Conservation (phyloP, 2,329 filamentous ascomycete species). For the Arthrobotrys sphaeroides region DNA sequence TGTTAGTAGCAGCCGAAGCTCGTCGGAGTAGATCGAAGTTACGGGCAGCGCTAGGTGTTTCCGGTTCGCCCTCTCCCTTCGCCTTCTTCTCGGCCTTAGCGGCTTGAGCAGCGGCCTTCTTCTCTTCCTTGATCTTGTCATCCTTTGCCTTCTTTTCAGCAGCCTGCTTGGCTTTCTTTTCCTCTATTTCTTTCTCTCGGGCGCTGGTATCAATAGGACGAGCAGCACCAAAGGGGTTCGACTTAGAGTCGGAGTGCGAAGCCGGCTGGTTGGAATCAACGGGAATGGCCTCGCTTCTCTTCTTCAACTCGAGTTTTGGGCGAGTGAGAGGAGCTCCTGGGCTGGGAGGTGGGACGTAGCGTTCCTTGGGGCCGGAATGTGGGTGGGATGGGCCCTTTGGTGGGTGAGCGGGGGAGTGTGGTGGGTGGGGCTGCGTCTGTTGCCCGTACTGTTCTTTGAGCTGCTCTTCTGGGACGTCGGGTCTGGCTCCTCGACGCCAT, state of each 20-base stretch:
- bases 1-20: slow-evolving; percentile 64
- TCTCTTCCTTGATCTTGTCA: slow-evolving; percentile 69
- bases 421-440: slow-evolving; percentile 57
- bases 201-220: slow-evolving; percentile 92
- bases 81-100: slow-evolving; percentile 66
- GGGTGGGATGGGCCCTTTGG: slow-evolving; percentile 63
- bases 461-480: slow-evolving; percentile 68
- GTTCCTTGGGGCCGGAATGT: slow-evolving; percentile 72
- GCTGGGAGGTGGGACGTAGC: slow-evolving; percentile 63
- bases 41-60: slow-evolving; percentile 60
- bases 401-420: slow-evolving; percentile 58
- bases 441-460: slow-evolving; percentile 31
- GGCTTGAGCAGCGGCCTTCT: slow-evolving; percentile 72
- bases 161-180: slow-evolving; percentile 86
- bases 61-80: slow-evolving; percentile 60
- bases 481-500: slow-evolving; percentile 91
- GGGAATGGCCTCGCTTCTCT: slow-evolving; percentile 73
- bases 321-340: slow-evolving; percentile 71
- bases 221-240: slow-evolving; percentile 92
- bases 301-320: slow-evolving; percentile 85
- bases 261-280: slow-evolving; percentile 65
- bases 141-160: slow-evolving; percentile 82
- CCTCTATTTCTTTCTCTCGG: slow-evolving; percentile 87
- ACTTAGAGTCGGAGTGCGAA: slow-evolving; percentile 74
- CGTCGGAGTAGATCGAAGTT: slow-evolving; percentile 69